A percentile compares a stretch with the other conserved stretches of the same genome.
Evolutionary conservation across 306 rosid genomes (phyloP).

Genomic region (Inga leiocalycina): DNA sequence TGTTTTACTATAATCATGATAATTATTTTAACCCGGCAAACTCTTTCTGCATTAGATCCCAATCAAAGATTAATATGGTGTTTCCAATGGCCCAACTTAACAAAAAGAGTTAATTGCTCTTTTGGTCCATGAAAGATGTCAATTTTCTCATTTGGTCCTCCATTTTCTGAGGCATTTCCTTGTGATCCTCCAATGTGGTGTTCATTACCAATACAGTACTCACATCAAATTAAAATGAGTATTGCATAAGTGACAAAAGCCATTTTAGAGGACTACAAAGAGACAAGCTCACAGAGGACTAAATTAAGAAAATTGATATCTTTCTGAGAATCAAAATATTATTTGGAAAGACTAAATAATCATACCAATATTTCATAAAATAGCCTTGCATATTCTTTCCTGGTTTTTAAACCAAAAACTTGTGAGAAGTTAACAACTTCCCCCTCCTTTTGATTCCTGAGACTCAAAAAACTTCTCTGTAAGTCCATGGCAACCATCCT

Average conservation of each 20-base stretch:
- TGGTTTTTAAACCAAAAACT: too few species aligned
- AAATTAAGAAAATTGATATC: neutral
- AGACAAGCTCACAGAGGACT: neutral
- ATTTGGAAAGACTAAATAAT: too few species aligned
- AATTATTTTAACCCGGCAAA: neutral
- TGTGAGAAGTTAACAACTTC: too few species aligned
- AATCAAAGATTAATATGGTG: neutral
- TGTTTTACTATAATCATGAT: neutral
- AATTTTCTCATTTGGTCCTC: neutral
- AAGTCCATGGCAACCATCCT: too few species aligned
- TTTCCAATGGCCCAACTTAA: too few species aligned
- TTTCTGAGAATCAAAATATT: neutral
- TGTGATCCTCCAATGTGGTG: neutral
- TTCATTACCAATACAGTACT: neutral
- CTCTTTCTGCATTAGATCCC: neutral
- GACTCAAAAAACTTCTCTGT: constrained; percentile 27
- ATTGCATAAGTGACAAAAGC: neutral
- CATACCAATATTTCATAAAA: too few species aligned
- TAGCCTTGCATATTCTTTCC: too few species aligned
- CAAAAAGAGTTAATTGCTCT: neutral
- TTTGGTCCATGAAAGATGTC: neutral
- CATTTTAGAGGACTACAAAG: neutral
- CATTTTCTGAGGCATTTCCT: neutral
- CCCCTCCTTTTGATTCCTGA: constrained; percentile 29
- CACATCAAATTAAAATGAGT: neutral